Conservation (phyloP, 495 filamentous ascomycete species). For the Emericellopsis terricola region DNA sequence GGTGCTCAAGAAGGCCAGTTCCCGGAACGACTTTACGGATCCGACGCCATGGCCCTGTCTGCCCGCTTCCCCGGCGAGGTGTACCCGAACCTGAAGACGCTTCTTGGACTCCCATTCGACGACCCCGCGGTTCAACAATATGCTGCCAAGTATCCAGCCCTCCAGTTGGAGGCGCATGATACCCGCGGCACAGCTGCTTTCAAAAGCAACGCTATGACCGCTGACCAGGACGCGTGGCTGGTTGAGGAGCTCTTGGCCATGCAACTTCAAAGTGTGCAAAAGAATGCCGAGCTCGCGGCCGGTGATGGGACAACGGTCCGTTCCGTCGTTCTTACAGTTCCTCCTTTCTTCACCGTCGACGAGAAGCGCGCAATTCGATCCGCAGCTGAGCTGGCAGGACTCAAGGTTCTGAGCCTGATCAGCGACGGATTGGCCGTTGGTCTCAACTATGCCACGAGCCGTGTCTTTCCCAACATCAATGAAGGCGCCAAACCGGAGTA, state of each 20-base stretch:
- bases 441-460: slow-evolving; percentile 81
- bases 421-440: slow-evolving; percentile 88
- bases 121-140: slow-evolving; percentile 49
- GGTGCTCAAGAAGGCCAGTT: slow-evolving; percentile 40
- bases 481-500: slow-evolving; percentile 80
- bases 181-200: slow-evolving; percentile 58
- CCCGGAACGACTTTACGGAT: slow-evolving; percentile 82
- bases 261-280: slow-evolving; percentile 77
- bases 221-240: slow-evolving; percentile 52
- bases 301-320: slow-evolving; percentile 57
- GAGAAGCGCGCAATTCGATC: slow-evolving; percentile 70
- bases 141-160: slow-evolving; percentile 48
- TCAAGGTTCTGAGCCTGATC: slow-evolving; percentile 68
- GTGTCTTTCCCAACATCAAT: slow-evolving; percentile 69
- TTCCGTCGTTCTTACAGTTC: slow-evolving; percentile 79
- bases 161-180: slow-evolving; percentile 34
- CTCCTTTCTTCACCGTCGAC: slow-evolving; percentile 75
- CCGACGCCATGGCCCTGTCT: slow-evolving; percentile 72
- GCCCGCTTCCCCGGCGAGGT: slow-evolving; percentile 83
- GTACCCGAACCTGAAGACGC: slow-evolving; percentile 78
- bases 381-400: slow-evolving; percentile 71
- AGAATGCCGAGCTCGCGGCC: slow-evolving; percentile 71
- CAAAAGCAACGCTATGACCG: slow-evolving; percentile 52
- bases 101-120: slow-evolving; percentile 55
- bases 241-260: slow-evolving; percentile 94